These are phyloP conservation scores for Aspergillus sp. DNA, from an alignment of 2,329 filamentous ascomycete genomes.

Conservation along the genomic window DNA sequence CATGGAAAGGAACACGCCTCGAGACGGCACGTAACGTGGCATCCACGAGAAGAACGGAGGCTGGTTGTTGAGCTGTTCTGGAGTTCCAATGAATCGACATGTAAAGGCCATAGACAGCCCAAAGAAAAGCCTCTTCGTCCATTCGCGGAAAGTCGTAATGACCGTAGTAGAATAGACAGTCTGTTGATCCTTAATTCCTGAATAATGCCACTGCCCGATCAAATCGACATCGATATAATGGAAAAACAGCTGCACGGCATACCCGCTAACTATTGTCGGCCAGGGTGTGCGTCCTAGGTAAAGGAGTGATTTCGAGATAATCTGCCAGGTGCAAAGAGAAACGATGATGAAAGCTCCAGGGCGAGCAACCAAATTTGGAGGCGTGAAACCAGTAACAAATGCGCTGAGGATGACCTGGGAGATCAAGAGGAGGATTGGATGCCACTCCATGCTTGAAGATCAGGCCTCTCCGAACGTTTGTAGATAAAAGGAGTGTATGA, in stretches of 20 bases:
- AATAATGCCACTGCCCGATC: slow-evolving; percentile 3
- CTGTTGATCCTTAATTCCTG: not conserved
- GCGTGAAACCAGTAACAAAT: not conserved
- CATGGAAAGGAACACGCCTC: not conserved
- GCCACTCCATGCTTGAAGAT: no score
- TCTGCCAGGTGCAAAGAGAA: not conserved
- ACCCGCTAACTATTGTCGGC: slow-evolving; percentile 3
- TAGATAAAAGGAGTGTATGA: no score
- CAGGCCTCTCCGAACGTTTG: no score
- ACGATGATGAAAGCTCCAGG: not conserved
- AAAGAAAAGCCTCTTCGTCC: not conserved
- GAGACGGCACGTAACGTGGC: not conserved
- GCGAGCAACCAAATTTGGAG: not conserved
- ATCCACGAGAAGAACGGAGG: not conserved
- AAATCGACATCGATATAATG: slow-evolving; percentile 4
- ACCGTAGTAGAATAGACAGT: not conserved
- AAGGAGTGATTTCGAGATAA: not conserved
- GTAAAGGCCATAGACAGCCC: slow-evolving; percentile 4
- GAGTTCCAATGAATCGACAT: slow-evolving; percentile 5
- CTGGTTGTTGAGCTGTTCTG: slow-evolving; percentile 2
- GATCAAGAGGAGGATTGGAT: not conserved
- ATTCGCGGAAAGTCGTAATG: not conserved
- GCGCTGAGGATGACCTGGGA: not conserved
- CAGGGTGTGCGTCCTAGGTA: slow-evolving; percentile 1
- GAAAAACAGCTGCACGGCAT: slow-evolving; percentile 4